Base-by-base conservation (phyloP, 2,329 filamentous ascomycete species). In the Dactylellina parvicollis region DNA sequence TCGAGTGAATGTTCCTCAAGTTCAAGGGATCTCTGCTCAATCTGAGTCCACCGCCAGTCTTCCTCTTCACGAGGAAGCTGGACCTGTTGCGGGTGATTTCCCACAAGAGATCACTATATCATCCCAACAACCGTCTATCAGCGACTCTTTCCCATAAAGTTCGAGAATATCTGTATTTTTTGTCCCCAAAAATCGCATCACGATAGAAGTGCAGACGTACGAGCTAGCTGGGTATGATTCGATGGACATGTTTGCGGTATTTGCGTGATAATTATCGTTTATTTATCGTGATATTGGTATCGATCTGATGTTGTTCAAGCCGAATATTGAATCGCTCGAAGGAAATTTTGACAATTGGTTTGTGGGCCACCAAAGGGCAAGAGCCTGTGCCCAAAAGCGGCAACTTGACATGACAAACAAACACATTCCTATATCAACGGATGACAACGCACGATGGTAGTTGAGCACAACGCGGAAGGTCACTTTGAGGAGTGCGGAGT, bases 21-120 rank as follows among this genome's bases (percentile, higher is more conserved):
- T 98, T 98, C 78, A 96, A 85, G 80, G 92, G 92, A 82, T 98
- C 94, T 79, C 91, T 90, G 79, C 94, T 97, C 87, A 98, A 92
- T 84, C 92, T 90, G 79, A 90, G 85, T 82, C 92, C 91, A 81
- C 91, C 92, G 80, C 85, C 86, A 80, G 84, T 84, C 82, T 88
- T 89, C 85, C 91, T 90, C 90, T 96, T 96, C 83, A 94, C 91
- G 82, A 96, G 89, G 88, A 86, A 96, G 82, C 92, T 85, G 86
- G 96, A 96, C 85, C 92, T 89, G 86, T 84, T 84, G 85, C 93
- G 93, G 97, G 81, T 73, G 75, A 71, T 46, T 64, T 61, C 28
- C 54, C 36, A 69, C 56, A 74, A 57, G 26, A 74, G 70, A n/a
- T 74, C 70, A 57, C 70, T 74, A 57, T 55, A 55, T 49, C 49